Conservation (phyloP, 2,329 filamentous ascomycete genomes). For the Teratosphaeria nubilosa region DNA sequence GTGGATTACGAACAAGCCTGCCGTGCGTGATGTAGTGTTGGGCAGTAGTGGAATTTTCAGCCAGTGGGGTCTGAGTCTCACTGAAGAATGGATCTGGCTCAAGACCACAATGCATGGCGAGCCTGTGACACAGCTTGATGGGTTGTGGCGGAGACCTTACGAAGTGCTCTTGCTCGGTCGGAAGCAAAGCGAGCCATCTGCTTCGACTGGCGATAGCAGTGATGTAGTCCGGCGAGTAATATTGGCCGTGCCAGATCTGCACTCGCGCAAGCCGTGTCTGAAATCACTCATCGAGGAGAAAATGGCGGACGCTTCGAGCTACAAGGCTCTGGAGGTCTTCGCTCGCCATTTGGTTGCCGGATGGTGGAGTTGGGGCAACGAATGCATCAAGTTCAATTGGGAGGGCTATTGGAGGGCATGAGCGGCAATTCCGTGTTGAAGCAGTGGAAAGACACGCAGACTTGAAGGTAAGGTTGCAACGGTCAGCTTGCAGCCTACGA, state of each 20-base stretch:
- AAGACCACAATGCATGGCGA: constrained; percentile 59
- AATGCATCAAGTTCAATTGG: constrained; percentile 60
- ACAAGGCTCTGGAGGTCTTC: constrained; percentile 63
- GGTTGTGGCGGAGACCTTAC: constrained; percentile 63
- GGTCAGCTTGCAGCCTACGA: not conserved
- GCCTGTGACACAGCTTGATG: constrained; percentile 52
- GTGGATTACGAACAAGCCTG: constrained; percentile 68
- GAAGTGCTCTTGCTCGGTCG: constrained; percentile 58
- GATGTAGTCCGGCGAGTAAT: constrained; percentile 46
- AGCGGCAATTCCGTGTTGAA: not conserved
- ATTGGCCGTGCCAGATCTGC: constrained; percentile 61
- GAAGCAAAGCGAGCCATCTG: constrained; percentile 3
- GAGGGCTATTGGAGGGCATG: constrained; percentile 38
- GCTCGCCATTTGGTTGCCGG: constrained; percentile 62
- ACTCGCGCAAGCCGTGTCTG: constrained; percentile 69
- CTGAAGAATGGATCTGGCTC: constrained; percentile 69
- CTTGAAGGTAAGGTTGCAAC: not conserved
- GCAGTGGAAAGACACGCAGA: no score
- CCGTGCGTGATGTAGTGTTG: constrained; percentile 45
- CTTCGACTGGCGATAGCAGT: not conserved
- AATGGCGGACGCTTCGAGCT: constrained; percentile 36
- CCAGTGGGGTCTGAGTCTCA: constrained; percentile 54
- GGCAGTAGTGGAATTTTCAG: constrained; percentile 50
- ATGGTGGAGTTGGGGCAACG: constrained; percentile 72
- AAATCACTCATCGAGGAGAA: constrained; percentile 49